Evolutionary conservation across 306 rosid species (phyloP), one percentile per base, ranked within the genome.

Genomic region (Alnus rubra): DNA sequence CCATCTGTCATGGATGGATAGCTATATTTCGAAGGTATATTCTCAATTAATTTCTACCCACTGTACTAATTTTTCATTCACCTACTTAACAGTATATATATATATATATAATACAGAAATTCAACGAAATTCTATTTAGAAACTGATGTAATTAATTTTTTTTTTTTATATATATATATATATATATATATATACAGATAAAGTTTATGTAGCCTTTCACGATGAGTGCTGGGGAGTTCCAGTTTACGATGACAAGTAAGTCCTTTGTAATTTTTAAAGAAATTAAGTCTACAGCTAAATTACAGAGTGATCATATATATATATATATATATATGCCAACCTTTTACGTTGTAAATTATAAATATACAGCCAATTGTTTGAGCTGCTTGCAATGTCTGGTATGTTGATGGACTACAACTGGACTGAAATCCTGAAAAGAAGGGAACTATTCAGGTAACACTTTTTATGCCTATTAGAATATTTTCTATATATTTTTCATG

Each of bases 171-270:
- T 33, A 33, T 33, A 33, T 39, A 39, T 39, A 39, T 39, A 39
- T 39, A 39, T 33, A 33, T 33, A 12, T 85, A 82, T 51, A 49
- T 37, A 8, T 33, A 6, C 98, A 95, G 99, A 95, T 84, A 84
- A 87, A 81, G 90, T 69, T 37, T 95, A 95, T 79, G 84, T 95
- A 79, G 95, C 92, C 9, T 95, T 95, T 86, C 99, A 95, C 56
- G 99, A 95, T 49, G 97, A 91, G 59, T 95, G 97, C 65, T 95
- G 99, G 99, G 99, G 99, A 35, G 96, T 93, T 86, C 99, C 99
- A 23, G 93, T 91, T 75, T 95, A 95, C 65, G 88, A 85, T 79
- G 99, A 95, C 88, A 91, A 89, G 98, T 95, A 87, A 64, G 88
- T 65, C 52, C 8, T n/a, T 35, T 7, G 35, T 14, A 11, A 44